Conservation (phyloP, 2,329 filamentous ascomycete genomes). For the Penicillium brevicompactum region DNA sequence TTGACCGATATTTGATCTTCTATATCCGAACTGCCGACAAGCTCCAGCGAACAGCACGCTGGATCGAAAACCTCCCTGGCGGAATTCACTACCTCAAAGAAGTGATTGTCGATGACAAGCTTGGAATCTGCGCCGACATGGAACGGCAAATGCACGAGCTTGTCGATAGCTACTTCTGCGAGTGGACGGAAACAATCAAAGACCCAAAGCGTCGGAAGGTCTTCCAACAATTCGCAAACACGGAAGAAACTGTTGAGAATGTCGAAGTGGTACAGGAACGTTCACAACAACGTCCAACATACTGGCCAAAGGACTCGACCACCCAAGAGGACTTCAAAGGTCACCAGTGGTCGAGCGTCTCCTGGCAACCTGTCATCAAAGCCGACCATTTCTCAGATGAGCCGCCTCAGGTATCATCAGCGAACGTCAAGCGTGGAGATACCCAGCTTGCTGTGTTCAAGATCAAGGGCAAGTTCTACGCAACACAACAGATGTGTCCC, state of each 20-base stretch:
- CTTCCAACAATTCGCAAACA: constrained; percentile 86
- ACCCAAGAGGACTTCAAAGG: constrained; percentile 70
- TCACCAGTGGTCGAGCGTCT: constrained; percentile 63
- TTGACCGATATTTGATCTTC: constrained; percentile 89
- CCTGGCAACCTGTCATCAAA: constrained; percentile 80
- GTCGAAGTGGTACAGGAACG: constrained; percentile 74
- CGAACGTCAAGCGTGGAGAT: constrained; percentile 81
- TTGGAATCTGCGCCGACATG: constrained; percentile 80
- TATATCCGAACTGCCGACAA: constrained; percentile 93
- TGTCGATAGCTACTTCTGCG: constrained; percentile 82
- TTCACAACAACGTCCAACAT: constrained; percentile 70
- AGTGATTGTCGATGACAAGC: constrained; percentile 80
- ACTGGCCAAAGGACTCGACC: constrained; percentile 72
- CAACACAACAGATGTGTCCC: constrained; percentile 92
- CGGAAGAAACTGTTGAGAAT: constrained; percentile 66
- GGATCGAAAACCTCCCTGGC: constrained; percentile 81
- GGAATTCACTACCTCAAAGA: constrained; percentile 81
- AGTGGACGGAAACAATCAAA: constrained; percentile 83
- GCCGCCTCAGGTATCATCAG: constrained; percentile 69
- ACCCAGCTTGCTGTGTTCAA: constrained; percentile 89
- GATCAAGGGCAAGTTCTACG: constrained; percentile 77
- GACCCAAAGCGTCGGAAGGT: constrained; percentile 66
- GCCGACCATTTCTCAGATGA: constrained; percentile 68
- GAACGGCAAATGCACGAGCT: constrained; percentile 87
- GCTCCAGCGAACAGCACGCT: constrained; percentile 83